These are phyloP conservation scores for Taphrina wiesneri DNA, from an alignment of 1,139 yeast species.

Conservation along the genomic window DNA sequence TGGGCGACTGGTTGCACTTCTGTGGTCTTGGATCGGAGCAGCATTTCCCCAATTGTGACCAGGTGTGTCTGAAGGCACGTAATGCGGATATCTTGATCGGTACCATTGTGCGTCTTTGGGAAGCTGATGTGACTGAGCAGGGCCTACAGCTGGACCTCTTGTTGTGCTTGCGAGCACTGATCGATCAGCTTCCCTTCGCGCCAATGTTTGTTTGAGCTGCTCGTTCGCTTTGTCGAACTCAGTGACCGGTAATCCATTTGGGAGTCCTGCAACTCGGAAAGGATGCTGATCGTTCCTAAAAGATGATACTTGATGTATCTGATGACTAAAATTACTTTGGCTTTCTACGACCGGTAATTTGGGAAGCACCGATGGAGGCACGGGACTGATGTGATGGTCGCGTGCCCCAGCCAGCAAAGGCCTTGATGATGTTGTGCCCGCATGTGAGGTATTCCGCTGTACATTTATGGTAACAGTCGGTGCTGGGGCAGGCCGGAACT, in stretches of 20 bases:
- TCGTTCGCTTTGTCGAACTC: neutral
- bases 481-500: neutral
- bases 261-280: neutral
- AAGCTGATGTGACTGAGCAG: neutral
- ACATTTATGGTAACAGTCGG: too few relatives aligned
- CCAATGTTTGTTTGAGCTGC: neutral
- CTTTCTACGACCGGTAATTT: too few relatives aligned
- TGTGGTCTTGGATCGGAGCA: too few relatives aligned
- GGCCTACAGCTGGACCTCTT: neutral
- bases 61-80: too few relatives aligned
- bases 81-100: neutral
- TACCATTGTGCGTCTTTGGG: neutral
- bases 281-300: neutral
- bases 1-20: neutral
- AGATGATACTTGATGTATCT: too few relatives aligned
- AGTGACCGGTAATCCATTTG: neutral
- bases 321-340: too few relatives aligned
- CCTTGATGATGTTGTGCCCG: too few relatives aligned
- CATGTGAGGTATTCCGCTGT: too few relatives aligned
- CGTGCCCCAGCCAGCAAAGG: too few relatives aligned
- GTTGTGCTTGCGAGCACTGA: neutral
- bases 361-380: too few relatives aligned
- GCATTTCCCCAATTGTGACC: too few relatives aligned
- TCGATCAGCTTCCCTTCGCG: neutral
- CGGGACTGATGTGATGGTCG: too few relatives aligned